Evolutionary conservation across 148 eudicot genomes (phyloP).

Genomic region (Agrostemma githago): DNA sequence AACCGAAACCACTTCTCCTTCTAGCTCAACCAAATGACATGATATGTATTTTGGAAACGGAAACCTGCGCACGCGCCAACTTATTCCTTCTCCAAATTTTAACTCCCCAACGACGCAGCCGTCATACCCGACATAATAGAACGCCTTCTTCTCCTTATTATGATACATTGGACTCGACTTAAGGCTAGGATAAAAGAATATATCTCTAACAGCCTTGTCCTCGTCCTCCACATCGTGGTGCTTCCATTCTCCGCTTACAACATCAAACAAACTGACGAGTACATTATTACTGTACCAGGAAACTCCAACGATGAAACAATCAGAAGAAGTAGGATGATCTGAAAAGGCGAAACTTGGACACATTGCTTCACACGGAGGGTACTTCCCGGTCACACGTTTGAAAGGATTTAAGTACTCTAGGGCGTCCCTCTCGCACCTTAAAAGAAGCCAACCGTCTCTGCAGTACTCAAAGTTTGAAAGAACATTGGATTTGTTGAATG

Average conservation of each 20-base stretch:
- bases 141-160: neutral
- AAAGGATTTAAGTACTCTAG: conserved; percentile 11
- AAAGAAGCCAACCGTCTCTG: conserved; percentile 19
- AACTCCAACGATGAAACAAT: conserved; percentile 11
- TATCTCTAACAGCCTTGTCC: neutral
- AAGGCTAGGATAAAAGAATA: neutral
- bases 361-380: neutral
- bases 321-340: conserved; percentile 8
- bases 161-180: neutral
- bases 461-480: neutral
- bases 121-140: neutral
- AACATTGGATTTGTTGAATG: neutral
- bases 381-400: neutral
- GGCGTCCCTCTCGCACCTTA: neutral
- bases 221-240: neutral
- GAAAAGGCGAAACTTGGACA: conserved; percentile 2
- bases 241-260: neutral
- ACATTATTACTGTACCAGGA: neutral
- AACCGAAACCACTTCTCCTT: neutral
- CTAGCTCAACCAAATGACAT: conserved; percentile 4
- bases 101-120: conserved; percentile 9
- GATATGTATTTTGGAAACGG: neutral
- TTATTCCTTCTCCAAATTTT: neutral
- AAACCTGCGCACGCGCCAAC: neutral
- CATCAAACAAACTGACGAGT: neutral